Percentiles rank a stretch among this genome's conserved stretches.
Evolutionary conservation across 495 filamentous ascomycete genomes (phyloP).

Genomic region (Podospora fimiseda): DNA sequence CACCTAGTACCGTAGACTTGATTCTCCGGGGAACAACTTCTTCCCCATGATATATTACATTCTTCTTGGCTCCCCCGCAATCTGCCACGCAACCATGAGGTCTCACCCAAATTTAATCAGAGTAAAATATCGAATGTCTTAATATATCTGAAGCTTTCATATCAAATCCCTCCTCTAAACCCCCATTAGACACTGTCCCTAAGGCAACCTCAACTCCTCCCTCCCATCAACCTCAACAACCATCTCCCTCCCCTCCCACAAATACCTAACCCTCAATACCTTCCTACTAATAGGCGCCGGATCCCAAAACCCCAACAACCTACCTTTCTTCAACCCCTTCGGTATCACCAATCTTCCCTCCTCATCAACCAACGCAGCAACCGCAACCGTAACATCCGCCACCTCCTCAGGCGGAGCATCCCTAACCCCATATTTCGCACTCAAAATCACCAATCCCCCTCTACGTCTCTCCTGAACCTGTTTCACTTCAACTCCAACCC

Average conservation of each 20-base stretch:
- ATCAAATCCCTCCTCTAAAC: not conserved
- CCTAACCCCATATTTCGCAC: constrained; percentile 28
- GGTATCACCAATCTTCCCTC: constrained; percentile 17
- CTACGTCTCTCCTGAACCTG: constrained; percentile 36
- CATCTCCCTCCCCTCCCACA: constrained; percentile 41
- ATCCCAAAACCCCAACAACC: constrained; percentile 53
- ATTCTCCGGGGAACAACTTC: not conserved
- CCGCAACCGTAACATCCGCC: constrained; percentile 29
- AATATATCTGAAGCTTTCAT: too few relatives aligned
- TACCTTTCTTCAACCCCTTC: constrained; percentile 30
- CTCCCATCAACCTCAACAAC: constrained; percentile 41
- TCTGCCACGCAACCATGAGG: not conserved
- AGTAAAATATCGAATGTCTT: too few relatives aligned
- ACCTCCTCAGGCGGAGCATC: constrained; percentile 27
- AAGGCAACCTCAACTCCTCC: constrained; percentile 38
- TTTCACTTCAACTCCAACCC: constrained; percentile 41
- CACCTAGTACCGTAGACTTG: not conserved
- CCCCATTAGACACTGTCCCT: not conserved
- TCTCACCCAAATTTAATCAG: too few relatives aligned
- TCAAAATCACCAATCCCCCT: constrained; percentile 27
- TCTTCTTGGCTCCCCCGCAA: not conserved
- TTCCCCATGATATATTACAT: not conserved
- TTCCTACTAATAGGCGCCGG: constrained; percentile 49
- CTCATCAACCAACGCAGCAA: constrained; percentile 25
- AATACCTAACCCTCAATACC: constrained; percentile 48